A percentile compares a stretch with the other conserved stretches of the same genome.
phyloP scores from a whole-genome alignment of 2,329 filamentous ascomycete genomes.

The Raffaelea deltoideospora region DNA sequence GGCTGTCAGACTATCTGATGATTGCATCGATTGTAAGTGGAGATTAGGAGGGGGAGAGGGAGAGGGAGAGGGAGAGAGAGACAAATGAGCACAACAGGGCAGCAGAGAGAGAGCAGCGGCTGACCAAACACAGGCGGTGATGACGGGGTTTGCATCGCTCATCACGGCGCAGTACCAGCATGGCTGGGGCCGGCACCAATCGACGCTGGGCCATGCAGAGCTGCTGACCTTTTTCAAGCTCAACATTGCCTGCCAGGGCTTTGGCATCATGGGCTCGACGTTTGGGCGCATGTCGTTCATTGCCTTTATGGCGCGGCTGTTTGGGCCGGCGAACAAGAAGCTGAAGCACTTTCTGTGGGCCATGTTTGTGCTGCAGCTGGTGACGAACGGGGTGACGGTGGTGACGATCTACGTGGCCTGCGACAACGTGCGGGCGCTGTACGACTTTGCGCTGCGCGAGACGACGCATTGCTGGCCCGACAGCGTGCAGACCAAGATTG shows the following conservation, averaged over 20 bases:
- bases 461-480: background rate
- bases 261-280: conserved; percentile 1
- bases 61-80: too few relatives aligned
- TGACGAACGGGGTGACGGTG: conserved; percentile 1
- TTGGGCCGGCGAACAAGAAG: background rate
- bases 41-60: too few relatives aligned
- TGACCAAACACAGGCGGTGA: background rate
- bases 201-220: background rate
- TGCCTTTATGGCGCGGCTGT: conserved; percentile 1
- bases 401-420: conserved; percentile 1
- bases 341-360: background rate
- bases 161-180: conserved; percentile 1
- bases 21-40: conserved; percentile 1
- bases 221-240: background rate
- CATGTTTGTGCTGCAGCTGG: background rate
- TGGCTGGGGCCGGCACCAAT: conserved; percentile 1
- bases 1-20: conserved; percentile 1
- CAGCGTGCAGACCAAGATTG: conserved; percentile 1
- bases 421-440: background rate
- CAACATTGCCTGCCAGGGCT: conserved; percentile 1
- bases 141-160: background rate
- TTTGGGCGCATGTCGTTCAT: conserved; percentile 2
- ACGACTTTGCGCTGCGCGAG: background rate
- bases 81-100: too few relatives aligned
- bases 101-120: background rate